These are phyloP conservation scores for Carnegiea gigantea DNA, from an alignment of 179 eudicot species.

Conservation along the genomic window DNA sequence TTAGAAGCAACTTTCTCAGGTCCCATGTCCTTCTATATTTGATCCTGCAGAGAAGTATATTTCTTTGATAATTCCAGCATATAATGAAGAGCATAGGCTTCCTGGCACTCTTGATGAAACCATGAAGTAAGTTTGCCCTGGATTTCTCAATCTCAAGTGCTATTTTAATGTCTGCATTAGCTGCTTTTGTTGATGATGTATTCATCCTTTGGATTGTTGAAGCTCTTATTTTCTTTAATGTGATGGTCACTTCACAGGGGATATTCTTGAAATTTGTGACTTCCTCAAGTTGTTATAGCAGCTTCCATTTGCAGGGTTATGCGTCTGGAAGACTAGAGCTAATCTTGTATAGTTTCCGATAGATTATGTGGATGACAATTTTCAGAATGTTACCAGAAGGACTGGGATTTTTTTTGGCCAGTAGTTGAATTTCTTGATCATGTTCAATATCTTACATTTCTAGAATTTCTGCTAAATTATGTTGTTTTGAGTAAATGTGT, in stretches of 20 bases:
- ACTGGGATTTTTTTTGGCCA: too few relatives aligned
- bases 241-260: not conserved
- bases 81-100: constrained; percentile 82
- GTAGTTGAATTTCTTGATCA: too few relatives aligned
- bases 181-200: not conserved
- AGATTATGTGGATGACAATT: too few relatives aligned
- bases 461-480: too few relatives aligned
- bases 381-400: too few relatives aligned
- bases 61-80: constrained; percentile 83
- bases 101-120: constrained; percentile 82
- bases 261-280: not conserved
- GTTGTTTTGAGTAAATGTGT: too few relatives aligned
- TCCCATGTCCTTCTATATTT: constrained; percentile 67
- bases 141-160: not conserved
- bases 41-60: constrained; percentile 85
- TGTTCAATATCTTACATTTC: too few relatives aligned
- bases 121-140: constrained; percentile 50
- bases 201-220: not conserved
- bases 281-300: not conserved
- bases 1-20: constrained; percentile 41
- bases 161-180: not conserved
- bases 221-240: not conserved
- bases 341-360: too few relatives aligned
- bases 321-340: too few relatives aligned
- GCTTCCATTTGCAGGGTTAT: not conserved